phyloP scores from a whole-genome alignment of 495 filamentous ascomycete genomes.

The Terfezia boudieri region DNA sequence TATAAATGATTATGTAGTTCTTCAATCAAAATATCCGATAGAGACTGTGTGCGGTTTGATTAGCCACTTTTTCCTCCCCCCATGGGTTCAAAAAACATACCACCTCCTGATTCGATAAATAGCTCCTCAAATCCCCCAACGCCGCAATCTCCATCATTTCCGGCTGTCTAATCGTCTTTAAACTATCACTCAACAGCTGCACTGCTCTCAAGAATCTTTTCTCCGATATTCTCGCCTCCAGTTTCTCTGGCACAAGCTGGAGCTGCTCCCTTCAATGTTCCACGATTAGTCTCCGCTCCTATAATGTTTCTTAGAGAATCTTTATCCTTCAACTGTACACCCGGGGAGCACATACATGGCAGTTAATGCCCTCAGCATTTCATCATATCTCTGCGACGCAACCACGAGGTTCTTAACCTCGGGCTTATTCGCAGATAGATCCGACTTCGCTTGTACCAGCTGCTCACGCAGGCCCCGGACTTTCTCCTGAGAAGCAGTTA shows the following conservation, averaged over 20 bases:
- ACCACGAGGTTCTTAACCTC: conserved; percentile 73
- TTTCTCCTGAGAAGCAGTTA: conserved; percentile 66
- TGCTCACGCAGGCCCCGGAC: conserved; percentile 65
- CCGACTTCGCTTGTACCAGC: conserved; percentile 57
- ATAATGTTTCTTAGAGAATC: too few species aligned
- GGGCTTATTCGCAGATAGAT: conserved; percentile 66
- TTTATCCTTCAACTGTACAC: too few species aligned
- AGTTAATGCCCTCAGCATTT: conserved; percentile 61
- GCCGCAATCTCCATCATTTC: conserved; percentile 86
- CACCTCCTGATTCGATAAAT: conserved; percentile 79
- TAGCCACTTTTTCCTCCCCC: background rate
- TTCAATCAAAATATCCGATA: conserved; percentile 88
- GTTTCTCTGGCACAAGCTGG: conserved; percentile 70
- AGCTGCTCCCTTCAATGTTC: conserved; percentile 41
- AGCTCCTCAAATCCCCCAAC: conserved; percentile 60
- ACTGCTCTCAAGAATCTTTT: conserved; percentile 88
- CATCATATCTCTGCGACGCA: conserved; percentile 75
- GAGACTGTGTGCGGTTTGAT: conserved; percentile 23
- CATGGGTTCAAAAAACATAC: conserved; percentile 12
- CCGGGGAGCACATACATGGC: conserved; percentile 30
- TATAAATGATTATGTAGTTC: conserved; percentile 95
- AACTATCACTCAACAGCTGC: conserved; percentile 67
- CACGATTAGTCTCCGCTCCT: background rate
- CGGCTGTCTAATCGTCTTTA: conserved; percentile 58
- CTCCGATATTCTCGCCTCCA: conserved; percentile 84